Base-by-base conservation (phyloP, 2,329 filamentous ascomycete species). In the Aspergillus hiratsukae region DNA sequence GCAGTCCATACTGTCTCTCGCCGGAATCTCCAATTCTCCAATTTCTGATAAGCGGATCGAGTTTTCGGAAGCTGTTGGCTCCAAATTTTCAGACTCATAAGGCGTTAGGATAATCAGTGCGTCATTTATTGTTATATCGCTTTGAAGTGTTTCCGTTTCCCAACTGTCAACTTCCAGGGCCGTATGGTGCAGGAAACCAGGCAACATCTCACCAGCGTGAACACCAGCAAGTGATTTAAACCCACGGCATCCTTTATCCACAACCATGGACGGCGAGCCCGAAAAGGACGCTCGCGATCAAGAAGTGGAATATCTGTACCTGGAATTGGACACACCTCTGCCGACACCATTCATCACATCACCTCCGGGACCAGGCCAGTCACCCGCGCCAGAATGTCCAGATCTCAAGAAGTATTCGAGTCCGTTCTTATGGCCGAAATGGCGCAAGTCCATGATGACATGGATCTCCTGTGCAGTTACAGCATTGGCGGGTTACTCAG, bases 381-480 rank as follows among this genome's bases (percentile, higher is more conserved):
- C 68, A 8, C 59, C 76, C n/a, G 71, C 81, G 1, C 87, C 87
- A 48, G 72, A 79, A 52, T 78, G 76, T 25, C 90, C 89, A 3
- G 79, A 90, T 69, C 81, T 96, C 27, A 79, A 77, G 35, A 78
- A 81, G 56, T 95, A 85, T 65, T 76, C 72, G 1, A 87, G 89
- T 9, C 92, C 92, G 0, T 86, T 91, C 61, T 78, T 81, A 9
- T 96, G 91, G 90, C 83, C 88, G 0, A 68, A 76, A 54, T 78
- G 77, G 48, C 84, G 86, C 58, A 97, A 97, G 70, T 80, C 79
- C 25, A 71, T 89, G 57, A 85, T 89, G 64, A 84, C 93, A 8
- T 82, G 81, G 66, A 79, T 96, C 11, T 90, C 88, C 8, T 95
- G 89, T 69, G 72, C 85, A 6, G 90, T 89, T 1, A 95, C 91